Percentiles rank a stretch among this genome's conserved stretches.
Conservation (phyloP, 2,329 filamentous ascomycete species). For the Akanthomyces dipterigenus region DNA sequence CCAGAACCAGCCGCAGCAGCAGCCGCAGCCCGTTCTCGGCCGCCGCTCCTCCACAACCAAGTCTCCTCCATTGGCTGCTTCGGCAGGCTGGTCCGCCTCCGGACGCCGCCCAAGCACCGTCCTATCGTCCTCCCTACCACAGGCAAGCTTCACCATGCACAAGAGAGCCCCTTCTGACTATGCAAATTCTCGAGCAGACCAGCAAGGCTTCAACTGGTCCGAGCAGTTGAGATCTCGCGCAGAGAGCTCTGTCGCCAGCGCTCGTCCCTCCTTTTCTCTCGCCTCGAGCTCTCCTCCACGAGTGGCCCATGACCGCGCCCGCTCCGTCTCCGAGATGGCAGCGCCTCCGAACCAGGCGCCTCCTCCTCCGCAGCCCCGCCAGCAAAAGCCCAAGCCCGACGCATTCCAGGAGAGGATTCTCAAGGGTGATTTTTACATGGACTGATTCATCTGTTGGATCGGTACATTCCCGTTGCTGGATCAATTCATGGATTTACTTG, state of each 20-base stretch:
- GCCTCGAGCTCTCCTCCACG: conserved; percentile 35
- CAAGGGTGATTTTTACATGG: conserved; percentile 98
- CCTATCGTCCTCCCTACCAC: conserved; percentile 31
- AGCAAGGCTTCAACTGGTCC: conserved; percentile 88
- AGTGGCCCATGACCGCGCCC: conserved; percentile 56
- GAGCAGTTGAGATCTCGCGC: conserved; percentile 90
- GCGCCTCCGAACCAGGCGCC: conserved; percentile 47
- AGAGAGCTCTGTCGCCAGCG: conserved; percentile 64
- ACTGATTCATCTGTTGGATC: conserved; percentile 55
- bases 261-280: conserved; percentile 53
- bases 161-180: conserved; percentile 59
- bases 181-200: conserved; percentile 60
- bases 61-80: conserved; percentile 18
- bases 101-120: conserved; percentile 32
- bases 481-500: too few species aligned
- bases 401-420: conserved; percentile 95
- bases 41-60: conserved; percentile 27
- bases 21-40: conserved; percentile 17
- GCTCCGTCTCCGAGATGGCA: conserved; percentile 61
- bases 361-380: conserved; percentile 36
- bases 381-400: conserved; percentile 63
- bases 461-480: too few species aligned
- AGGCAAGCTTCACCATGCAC: conserved; percentile 54
- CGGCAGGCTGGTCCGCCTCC: conserved; percentile 27
- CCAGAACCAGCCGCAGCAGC: conserved; percentile 15